Evolutionary conservation across 2,329 filamentous ascomycete species (phyloP), one percentile per base, ranked within the genome.

Genomic region (Colletotrichum spinosum): DNA sequence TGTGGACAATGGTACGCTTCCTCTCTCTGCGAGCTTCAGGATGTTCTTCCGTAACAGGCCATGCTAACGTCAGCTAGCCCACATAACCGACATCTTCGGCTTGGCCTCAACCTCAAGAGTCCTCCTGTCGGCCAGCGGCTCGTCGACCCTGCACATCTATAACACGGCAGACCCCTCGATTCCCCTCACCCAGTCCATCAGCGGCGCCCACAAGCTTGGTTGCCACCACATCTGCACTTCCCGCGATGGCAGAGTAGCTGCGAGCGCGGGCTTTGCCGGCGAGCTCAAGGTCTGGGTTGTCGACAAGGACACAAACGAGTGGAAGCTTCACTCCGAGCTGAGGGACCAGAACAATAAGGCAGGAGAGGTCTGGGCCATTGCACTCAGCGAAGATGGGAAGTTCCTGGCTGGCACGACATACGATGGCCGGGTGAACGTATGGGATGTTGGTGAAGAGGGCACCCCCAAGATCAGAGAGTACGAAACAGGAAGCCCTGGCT

Each of bases 341-440:
- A 69, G 76, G 54, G 75, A 71, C 55, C 73, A 73, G 52, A 70
- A 76, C 71, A 84, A 84, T 67, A 87, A 88, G 73, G 84, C 89
- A 2, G 90, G 90, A 46, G 91, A 95, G 73, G 85, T 91, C 9
- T 99, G 96, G 96, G 94, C 95, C 0, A 83, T 97, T 70, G 91
- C 93, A 1, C 82, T 99, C 68, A 97, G 92, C 73, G 88, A 90
- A 67, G 90, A 97, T 74, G 96, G 96, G 53, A 87, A 89, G 69
- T 96, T 90, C 73, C 85, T 98, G 13, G 94, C 94, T n/a, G 89
- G 89, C 70, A 97, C 93, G 12, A 96, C 93, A 3, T 91, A 94
- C 72, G 92, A 97, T 74, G 96, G 96, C 4, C 88, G 91, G 59
- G 89, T 98, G 73, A 94, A 94, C 71, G 92, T 98, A 45, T 98